Evolutionary conservation across 345 rosid species (phyloP).

Genomic region (Euphorbia pulcherrima): DNA sequence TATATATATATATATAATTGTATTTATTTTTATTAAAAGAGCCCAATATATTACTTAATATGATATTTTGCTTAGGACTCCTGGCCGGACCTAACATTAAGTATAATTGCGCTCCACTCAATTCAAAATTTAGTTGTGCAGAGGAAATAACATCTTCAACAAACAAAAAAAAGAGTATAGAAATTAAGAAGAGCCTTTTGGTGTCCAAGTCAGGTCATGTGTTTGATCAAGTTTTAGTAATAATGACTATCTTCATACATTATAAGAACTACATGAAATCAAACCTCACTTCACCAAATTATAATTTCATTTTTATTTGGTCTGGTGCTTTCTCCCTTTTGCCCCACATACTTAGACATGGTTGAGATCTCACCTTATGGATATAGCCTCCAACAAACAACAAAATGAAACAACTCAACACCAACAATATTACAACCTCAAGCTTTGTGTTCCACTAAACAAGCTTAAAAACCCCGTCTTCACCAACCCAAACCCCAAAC

Average conservation of each 20-base stretch:
- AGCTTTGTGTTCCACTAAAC: constrained; percentile 37
- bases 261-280: background rate
- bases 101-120: no score
- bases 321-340: constrained; percentile 16
- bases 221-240: constrained; percentile 40
- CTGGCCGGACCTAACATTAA: no score
- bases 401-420: constrained; percentile 40
- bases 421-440: constrained; percentile 26
- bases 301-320: background rate
- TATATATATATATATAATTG: no score
- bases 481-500: constrained; percentile 9
- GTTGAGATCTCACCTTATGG: constrained; percentile 35
- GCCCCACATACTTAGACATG: constrained; percentile 32
- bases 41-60: no score
- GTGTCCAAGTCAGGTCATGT: constrained; percentile 34
- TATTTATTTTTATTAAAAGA: no score
- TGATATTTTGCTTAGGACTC: no score
- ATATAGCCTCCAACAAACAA: constrained; percentile 44
- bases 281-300: background rate
- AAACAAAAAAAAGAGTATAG: no score
- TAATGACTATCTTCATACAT: constrained; percentile 26
- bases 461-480: constrained; percentile 22
- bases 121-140: no score
- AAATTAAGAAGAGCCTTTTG: constrained; percentile 20
- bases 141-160: no score